These are phyloP conservation scores for Podila epicladia DNA, from an alignment of 192 early-diverging fungal species.

Conservation along the genomic window DNA sequence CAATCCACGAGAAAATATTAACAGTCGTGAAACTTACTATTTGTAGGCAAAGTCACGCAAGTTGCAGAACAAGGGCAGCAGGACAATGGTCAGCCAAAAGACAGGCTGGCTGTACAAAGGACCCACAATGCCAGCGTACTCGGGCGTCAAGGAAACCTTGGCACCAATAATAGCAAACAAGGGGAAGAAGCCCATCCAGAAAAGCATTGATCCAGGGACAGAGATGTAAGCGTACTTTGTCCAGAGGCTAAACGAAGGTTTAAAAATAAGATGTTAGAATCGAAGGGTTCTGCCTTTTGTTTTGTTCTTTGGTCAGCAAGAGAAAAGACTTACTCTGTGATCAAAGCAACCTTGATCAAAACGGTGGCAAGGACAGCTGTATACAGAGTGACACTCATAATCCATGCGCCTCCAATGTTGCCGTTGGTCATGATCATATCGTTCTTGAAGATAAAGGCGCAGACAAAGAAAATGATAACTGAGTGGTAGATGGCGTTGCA, in stretches of 20 bases:
- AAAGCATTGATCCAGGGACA: slow-evolving; percentile 86
- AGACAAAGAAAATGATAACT: slow-evolving; percentile 58
- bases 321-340: slow-evolving; percentile 69
- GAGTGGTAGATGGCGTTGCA: slow-evolving; percentile 96
- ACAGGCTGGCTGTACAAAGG: slow-evolving; percentile 70
- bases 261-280: neutral
- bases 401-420: slow-evolving; percentile 86
- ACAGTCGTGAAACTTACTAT: slow-evolving; percentile 70
- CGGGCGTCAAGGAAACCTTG: slow-evolving; percentile 69
- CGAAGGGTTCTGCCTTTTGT: neutral
- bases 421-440: slow-evolving; percentile 79
- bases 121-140: slow-evolving; percentile 78
- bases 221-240: slow-evolving; percentile 95
- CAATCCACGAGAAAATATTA: neutral
- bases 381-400: slow-evolving; percentile 90
- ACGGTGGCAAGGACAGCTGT: slow-evolving; percentile 90
- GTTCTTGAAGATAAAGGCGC: slow-evolving; percentile 65
- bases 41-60: slow-evolving; percentile 96
- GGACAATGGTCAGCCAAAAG: slow-evolving; percentile 90
- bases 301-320: no score
- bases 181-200: slow-evolving; percentile 92
- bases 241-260: slow-evolving; percentile 75
- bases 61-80: slow-evolving; percentile 88
- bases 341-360: slow-evolving; percentile 89
- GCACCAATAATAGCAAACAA: slow-evolving; percentile 85